phyloP scores from a whole-genome alignment of 208 protist genomes.

The Novymonas esmeraldas region DNA sequence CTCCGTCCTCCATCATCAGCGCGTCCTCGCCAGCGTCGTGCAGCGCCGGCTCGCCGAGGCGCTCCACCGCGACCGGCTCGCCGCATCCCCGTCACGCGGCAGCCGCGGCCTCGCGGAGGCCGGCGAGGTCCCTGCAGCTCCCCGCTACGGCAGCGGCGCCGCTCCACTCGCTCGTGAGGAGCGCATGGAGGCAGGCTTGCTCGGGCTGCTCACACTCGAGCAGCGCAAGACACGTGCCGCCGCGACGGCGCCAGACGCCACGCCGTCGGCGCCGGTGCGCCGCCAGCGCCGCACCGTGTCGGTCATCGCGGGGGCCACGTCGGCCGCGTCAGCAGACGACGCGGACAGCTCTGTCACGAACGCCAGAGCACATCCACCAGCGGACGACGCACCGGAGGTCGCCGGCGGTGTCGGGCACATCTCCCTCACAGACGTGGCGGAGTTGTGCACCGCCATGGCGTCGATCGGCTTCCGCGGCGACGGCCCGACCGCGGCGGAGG shows the following conservation, averaged over 20 bases:
- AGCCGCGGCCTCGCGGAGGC: no score
- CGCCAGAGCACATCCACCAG: no score
- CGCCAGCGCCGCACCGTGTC: conserved; percentile 20
- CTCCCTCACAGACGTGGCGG: conserved; percentile 42
- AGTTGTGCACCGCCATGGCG: conserved; percentile 48
- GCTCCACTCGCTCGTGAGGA: conserved; percentile 9
- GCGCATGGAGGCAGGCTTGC: conserved; percentile 13
- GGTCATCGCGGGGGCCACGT: not conserved
- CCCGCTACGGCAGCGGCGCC: not conserved
- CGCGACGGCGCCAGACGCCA: not conserved
- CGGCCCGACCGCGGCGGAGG: conserved; percentile 30
- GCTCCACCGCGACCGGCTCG: no score
- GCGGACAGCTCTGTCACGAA: no score
- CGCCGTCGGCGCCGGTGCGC: not conserved
- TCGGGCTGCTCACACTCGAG: conserved; percentile 52
- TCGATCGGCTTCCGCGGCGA: conserved; percentile 47
- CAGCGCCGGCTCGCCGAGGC: conserved; percentile 40
- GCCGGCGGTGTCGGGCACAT: conserved; percentile 13
- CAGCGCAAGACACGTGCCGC: conserved; percentile 36
- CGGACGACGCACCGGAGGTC: no score
- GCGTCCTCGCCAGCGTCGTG: conserved; percentile 48
- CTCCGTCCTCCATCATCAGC: conserved; percentile 47
- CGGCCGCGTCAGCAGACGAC: not conserved
- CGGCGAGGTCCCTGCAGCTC: no score
- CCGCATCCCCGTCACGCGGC: no score